These are phyloP conservation scores for Podospora appendiculata DNA, from an alignment of 495 filamentous ascomycete species.

Conservation along the genomic window DNA sequence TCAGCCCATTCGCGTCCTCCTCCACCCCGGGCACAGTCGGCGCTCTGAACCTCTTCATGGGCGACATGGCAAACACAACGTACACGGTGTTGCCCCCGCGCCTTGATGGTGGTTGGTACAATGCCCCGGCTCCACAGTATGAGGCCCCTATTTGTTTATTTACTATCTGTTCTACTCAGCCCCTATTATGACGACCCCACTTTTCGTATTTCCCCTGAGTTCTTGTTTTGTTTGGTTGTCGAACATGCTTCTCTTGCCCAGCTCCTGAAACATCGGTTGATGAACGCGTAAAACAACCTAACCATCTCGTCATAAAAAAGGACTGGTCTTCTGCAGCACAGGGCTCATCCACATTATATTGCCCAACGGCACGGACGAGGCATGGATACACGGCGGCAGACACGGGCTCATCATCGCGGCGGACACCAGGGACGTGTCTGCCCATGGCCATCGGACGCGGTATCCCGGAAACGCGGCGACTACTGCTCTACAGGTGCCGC, in stretches of 20 bases:
- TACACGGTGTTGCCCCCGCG: background rate
- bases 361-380: slow-evolving; percentile 2
- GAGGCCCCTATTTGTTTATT: background rate
- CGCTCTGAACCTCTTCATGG: background rate
- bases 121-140: background rate
- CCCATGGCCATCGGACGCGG: background rate
- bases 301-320: background rate
- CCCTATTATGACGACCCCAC: background rate
- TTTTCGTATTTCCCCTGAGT: background rate
- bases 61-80: background rate
- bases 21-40: background rate
- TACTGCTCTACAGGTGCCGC: background rate
- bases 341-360: background rate
- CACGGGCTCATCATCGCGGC: slow-evolving; percentile 1
- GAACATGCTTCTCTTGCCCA: no score
- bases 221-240: background rate
- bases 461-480: background rate
- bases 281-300: no score
- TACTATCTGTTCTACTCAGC: background rate
- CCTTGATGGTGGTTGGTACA: background rate
- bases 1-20: background rate
- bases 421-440: background rate
- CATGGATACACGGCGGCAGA: slow-evolving; percentile 1
- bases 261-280: no score
- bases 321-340: background rate